Conservation (phyloP, 139 green algal species). For the Picochlorum sp. region DNA sequence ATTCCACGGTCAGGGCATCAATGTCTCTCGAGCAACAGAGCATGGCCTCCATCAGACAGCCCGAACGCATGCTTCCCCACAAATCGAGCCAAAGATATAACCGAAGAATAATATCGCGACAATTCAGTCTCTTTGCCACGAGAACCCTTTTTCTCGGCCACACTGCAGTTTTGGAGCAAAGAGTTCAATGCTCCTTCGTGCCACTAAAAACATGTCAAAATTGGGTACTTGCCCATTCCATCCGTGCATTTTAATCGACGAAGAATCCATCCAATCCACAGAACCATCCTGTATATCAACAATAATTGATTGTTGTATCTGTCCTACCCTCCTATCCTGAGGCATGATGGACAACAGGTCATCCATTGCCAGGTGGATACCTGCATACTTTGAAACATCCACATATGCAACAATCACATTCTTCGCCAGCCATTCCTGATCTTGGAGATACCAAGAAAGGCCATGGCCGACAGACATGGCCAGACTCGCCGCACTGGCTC, state of each 20-base stretch:
- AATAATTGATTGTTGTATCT: conserved; percentile 60
- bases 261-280: conserved; percentile 3
- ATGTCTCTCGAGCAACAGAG: conserved; percentile 47
- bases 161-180: not conserved
- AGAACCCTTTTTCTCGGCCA: not conserved
- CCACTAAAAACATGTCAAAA: conserved; percentile 49
- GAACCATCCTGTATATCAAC: conserved; percentile 30
- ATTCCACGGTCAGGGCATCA: conserved; percentile 48
- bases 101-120: not conserved
- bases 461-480: not conserved
- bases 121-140: not conserved
- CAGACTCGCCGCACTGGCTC: not conserved
- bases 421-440: conserved; percentile 26
- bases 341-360: not conserved
- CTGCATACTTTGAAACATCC: conserved; percentile 8
- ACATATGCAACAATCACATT: conserved; percentile 17
- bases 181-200: conserved; percentile 35
- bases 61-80: conserved; percentile 1
- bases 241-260: conserved; percentile 47
- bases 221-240: conserved; percentile 63
- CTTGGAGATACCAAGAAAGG: not conserved
- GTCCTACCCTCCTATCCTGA: not conserved
- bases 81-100: conserved; percentile 8
- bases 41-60: conserved; percentile 31
- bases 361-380: not conserved